Percentiles rank a stretch among this genome's conserved stretches.
phyloP scores from a whole-genome alignment of 2,329 filamentous ascomycete species.

The Cercospora sp. region DNA sequence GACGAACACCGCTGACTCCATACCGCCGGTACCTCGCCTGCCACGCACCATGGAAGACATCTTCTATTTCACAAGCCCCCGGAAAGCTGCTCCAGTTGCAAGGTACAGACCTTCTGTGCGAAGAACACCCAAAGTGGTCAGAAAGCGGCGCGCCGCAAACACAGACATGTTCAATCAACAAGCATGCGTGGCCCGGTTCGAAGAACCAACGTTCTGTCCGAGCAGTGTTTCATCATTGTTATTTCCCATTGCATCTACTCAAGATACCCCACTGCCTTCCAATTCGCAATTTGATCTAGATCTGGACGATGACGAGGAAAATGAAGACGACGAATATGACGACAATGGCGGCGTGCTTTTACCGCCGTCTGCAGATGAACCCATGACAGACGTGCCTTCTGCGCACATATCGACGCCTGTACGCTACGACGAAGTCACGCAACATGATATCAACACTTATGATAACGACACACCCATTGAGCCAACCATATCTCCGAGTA shows the following conservation, averaged over 20 bases:
- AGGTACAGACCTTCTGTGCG: conserved; percentile 22
- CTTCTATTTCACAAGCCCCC: conserved; percentile 34
- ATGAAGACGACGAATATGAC: conserved; percentile 24
- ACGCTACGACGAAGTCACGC: conserved; percentile 13
- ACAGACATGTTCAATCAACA: conserved; percentile 25
- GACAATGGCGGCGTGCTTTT: conserved; percentile 17
- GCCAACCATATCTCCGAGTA: background rate
- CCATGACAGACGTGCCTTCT: conserved; percentile 10
- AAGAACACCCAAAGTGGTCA: conserved; percentile 22
- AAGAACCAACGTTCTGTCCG: conserved; percentile 34
- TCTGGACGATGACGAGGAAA: conserved; percentile 12
- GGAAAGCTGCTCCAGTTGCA: conserved; percentile 16
- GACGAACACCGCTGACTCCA: conserved; percentile 7
- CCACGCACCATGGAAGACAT: conserved; percentile 27
- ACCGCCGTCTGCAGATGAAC: conserved; percentile 8
- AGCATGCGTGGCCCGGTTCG: conserved; percentile 34
- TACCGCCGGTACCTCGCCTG: background rate
- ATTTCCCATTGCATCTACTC: conserved; percentile 16
- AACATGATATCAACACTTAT: background rate
- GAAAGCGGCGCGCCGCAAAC: conserved; percentile 23
- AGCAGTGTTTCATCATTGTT: conserved; percentile 26
- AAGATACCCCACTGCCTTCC: conserved; percentile 15
- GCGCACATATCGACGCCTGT: conserved; percentile 4
- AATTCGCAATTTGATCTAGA: conserved; percentile 9
- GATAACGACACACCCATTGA: background rate